These are phyloP conservation scores for Dionaea muscipula DNA, from an alignment of 179 eudicot species.

Conservation along the genomic window DNA sequence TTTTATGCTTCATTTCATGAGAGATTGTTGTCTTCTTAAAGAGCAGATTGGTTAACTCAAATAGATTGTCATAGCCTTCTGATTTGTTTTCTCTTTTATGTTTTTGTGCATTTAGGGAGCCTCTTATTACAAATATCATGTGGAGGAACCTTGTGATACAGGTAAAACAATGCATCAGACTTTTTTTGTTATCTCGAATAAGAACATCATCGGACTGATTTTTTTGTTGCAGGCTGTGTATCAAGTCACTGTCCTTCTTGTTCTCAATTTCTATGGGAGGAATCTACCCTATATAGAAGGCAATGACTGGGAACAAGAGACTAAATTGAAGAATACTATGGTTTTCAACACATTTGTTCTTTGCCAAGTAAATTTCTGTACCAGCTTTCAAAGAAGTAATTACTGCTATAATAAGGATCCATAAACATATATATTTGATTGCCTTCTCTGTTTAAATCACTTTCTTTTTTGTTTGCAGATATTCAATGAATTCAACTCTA, in stretches of 20 bases:
- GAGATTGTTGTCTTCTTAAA: too few species aligned
- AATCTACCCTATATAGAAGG: constrained; percentile 24
- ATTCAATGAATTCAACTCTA: constrained; percentile 84
- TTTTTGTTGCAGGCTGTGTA: constrained; percentile 51
- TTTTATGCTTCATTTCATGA: too few species aligned
- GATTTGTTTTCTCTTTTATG: not conserved
- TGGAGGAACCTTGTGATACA: constrained; percentile 89
- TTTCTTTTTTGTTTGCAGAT: constrained; percentile 30
- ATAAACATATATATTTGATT: not conserved
- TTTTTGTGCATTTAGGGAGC: constrained; percentile 46
- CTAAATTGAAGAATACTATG: constrained; percentile 57
- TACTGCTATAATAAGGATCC: not conserved
- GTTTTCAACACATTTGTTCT: constrained; percentile 79
- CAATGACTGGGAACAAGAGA: constrained; percentile 23
- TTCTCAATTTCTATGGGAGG: constrained; percentile 49
- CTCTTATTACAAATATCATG: constrained; percentile 94
- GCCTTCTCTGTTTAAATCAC: too few species aligned
- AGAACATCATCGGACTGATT: not conserved
- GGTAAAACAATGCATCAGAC: constrained; percentile 23
- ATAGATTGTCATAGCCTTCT: not conserved
- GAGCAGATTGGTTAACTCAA: too few species aligned
- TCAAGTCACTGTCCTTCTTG: constrained; percentile 67
- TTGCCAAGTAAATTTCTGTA: constrained; percentile 57
- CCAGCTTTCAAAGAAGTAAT: not conserved
- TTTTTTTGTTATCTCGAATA: not conserved